phyloP scores from a whole-genome alignment of 176 grass and related monocot species.

The Triticum urartu region DNA sequence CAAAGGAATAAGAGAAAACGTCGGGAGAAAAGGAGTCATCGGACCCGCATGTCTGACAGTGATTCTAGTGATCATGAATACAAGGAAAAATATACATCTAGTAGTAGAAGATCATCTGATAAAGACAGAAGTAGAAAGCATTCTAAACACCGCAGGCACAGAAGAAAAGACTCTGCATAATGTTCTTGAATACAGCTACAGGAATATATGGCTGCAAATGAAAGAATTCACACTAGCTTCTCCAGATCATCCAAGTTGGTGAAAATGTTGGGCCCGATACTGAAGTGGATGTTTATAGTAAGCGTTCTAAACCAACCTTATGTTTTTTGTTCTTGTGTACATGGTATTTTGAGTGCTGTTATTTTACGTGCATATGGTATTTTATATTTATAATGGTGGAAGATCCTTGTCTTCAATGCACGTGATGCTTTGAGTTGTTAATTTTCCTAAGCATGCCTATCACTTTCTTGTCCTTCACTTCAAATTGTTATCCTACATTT shows the following conservation, averaged over 20 bases:
- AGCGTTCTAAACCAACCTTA: neutral
- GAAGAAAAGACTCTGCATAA: slow-evolving; percentile 38
- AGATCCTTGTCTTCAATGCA: neutral
- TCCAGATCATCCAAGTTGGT: neutral
- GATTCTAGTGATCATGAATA: slow-evolving; percentile 61
- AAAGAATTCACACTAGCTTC: neutral
- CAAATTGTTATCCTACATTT: neutral
- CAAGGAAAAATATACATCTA: slow-evolving; percentile 43
- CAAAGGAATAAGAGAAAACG: slow-evolving; percentile 40
- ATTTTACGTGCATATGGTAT: neutral
- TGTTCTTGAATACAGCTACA: slow-evolving; percentile 24
- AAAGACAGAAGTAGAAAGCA: slow-evolving; percentile 58
- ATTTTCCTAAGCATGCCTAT: neutral
- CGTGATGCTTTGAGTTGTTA: neutral
- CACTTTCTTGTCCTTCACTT: neutral
- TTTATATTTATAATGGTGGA: neutral
- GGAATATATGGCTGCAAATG: neutral
- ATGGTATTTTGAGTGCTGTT: neutral
- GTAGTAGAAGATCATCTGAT: slow-evolving; percentile 43
- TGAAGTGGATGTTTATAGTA: neutral
- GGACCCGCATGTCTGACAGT: slow-evolving; percentile 29
- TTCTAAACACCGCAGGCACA: slow-evolving; percentile 50
- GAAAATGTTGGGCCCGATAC: neutral
- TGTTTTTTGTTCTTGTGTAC: neutral
- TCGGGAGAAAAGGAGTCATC: slow-evolving; percentile 43